A percentile compares a stretch with the other conserved stretches of the same genome.
Conservation (phyloP, 129 eudicot species). For the Tagetes patula region DNA sequence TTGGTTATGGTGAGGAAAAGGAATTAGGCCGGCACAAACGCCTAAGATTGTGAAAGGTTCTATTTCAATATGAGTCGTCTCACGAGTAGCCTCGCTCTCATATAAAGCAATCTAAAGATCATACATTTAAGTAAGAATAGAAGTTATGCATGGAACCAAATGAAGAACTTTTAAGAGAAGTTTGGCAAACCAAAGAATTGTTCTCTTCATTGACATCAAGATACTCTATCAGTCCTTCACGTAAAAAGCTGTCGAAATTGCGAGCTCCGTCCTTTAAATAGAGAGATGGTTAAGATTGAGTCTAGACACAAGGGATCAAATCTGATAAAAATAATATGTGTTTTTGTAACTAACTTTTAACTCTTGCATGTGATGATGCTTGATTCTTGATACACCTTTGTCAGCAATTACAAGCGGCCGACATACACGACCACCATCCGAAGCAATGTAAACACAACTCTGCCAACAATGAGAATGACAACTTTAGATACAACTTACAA, state of each 20-base stretch:
- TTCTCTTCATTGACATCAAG: constrained; percentile 99
- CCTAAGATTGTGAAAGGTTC: constrained; percentile 96
- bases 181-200: constrained; percentile 71
- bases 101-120: constrained; percentile 67
- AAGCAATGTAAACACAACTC: constrained; percentile 94
- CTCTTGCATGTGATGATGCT: constrained; percentile 87
- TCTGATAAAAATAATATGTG: background rate
- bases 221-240: constrained; percentile 89
- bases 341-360: constrained; percentile 48
- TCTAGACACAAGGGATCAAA: constrained; percentile 1
- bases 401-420: constrained; percentile 98
- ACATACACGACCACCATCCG: constrained; percentile 99
- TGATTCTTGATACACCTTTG: constrained; percentile 88
- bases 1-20: constrained; percentile 98
- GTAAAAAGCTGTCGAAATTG: constrained; percentile 70
- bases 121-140: constrained; percentile 15
- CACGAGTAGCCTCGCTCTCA: constrained; percentile 68
- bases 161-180: background rate
- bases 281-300: constrained; percentile 3
- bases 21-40: constrained; percentile 86
- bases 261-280: constrained; percentile 78
- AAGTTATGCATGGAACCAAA: background rate
- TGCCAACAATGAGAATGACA: constrained; percentile 36
- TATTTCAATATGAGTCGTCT: constrained; percentile 91
- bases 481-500: background rate